phyloP scores from a whole-genome alignment of 73 alveolate genomes.

The Blepharisma stoltei region DNA sequence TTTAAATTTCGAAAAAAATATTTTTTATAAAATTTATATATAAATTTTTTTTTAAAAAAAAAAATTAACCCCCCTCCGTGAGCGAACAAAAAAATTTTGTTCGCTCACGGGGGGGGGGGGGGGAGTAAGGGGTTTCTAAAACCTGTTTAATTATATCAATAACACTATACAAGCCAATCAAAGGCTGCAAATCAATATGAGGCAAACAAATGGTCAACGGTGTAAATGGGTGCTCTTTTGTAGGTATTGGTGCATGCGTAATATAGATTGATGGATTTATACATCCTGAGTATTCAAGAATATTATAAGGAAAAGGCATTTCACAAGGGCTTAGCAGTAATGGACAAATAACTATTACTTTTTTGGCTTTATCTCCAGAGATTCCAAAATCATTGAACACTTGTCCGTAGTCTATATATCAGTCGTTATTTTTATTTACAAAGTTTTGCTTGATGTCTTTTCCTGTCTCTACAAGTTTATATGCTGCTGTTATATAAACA shows the following conservation, averaged over 20 bases:
- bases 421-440: background rate
- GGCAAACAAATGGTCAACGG: background rate
- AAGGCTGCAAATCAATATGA: background rate
- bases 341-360: background rate
- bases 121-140: no score
- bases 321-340: background rate
- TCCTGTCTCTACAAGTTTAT: conserved; percentile 17
- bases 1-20: no score
- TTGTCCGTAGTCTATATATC: conserved; percentile 8
- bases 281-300: background rate
- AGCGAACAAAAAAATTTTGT: no score
- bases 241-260: conserved; percentile 6
- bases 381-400: background rate
- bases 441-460: background rate
- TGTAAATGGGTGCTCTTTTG: conserved; percentile 11
- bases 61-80: no score
- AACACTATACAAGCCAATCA: no score
- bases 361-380: background rate
- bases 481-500: conserved; percentile 18
- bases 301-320: background rate
- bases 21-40: no score
- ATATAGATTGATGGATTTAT: background rate
- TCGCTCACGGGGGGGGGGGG: no score
- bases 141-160: no score
- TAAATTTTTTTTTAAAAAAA: no score